Percentiles rank a stretch among this genome's conserved stretches.
phyloP scores from a whole-genome alignment of 169 alveolate genomes.

The Plasmodium falciparum region DNA sequence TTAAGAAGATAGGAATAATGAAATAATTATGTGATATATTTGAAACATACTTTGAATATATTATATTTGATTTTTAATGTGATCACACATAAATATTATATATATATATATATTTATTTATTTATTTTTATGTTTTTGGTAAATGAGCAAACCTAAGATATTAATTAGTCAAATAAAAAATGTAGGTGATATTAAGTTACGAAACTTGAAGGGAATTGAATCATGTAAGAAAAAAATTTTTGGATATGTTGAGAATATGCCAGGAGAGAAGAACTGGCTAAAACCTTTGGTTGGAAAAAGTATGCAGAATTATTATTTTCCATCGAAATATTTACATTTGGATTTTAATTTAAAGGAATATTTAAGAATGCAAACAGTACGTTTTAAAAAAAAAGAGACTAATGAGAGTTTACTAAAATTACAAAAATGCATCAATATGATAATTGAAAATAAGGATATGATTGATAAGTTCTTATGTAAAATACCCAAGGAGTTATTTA shows the following conservation, averaged over 20 bases:
- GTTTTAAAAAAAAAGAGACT: constrained; percentile 76
- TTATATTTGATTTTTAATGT: no score
- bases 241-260: constrained; percentile 77
- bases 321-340: constrained; percentile 86
- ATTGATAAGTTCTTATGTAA: constrained; percentile 56
- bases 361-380: constrained; percentile 84
- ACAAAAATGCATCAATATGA: constrained; percentile 62
- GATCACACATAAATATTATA: no score
- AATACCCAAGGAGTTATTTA: constrained; percentile 43
- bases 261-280: constrained; percentile 87
- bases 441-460: constrained; percentile 63
- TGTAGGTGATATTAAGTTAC: constrained; percentile 48
- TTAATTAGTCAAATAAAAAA: constrained; percentile 64
- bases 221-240: constrained; percentile 74
- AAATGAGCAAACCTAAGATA: constrained; percentile 70
- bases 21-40: no score
- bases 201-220: constrained; percentile 73
- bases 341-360: constrained; percentile 84
- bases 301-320: constrained; percentile 85
- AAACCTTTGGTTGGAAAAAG: constrained; percentile 85
- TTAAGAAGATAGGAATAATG: no score
- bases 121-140: constrained; percentile 14
- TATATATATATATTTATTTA: not conserved
- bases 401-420: constrained; percentile 63
- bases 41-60: no score